Evolutionary conservation across 2,329 filamentous ascomycete species (phyloP).

Genomic region (Huntiella abstrusa): DNA sequence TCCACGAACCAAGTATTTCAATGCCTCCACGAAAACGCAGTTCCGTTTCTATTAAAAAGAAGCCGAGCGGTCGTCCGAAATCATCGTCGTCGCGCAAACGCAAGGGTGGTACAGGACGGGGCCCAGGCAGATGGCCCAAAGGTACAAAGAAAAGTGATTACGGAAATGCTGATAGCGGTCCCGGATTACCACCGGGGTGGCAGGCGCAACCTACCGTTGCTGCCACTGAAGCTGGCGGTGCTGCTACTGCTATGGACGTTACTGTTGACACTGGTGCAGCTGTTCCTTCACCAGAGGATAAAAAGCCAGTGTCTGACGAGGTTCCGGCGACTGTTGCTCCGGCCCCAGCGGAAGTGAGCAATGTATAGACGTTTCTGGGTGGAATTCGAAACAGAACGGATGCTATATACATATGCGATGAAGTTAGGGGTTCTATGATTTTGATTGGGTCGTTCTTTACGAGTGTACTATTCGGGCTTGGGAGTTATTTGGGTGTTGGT

Average conservation of each 20-base stretch:
- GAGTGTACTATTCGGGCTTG: background rate
- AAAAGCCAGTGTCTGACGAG: background rate
- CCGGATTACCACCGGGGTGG: slow-evolving; percentile 43
- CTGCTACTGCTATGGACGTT: background rate
- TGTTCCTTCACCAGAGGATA: too few relatives aligned
- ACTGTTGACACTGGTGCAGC: background rate
- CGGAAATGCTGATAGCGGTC: slow-evolving; percentile 45
- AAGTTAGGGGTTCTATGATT: too few relatives aligned
- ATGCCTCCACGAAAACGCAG: slow-evolving; percentile 18
- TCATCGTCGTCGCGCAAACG: slow-evolving; percentile 7
- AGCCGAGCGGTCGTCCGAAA: slow-evolving; percentile 16
- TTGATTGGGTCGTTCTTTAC: background rate
- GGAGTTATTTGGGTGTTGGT: background rate
- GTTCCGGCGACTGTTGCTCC: background rate
- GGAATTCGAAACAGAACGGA: too few relatives aligned
- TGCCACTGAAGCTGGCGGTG: too few relatives aligned
- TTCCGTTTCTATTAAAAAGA: slow-evolving; percentile 16
- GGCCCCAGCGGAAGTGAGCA: background rate
- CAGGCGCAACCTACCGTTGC: background rate
- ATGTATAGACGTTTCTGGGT: background rate
- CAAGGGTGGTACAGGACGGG: slow-evolving; percentile 40
- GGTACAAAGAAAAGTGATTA: slow-evolving; percentile 51
- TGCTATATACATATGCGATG: too few relatives aligned
- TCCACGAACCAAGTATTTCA: slow-evolving; percentile 17
- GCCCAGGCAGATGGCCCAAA: slow-evolving; percentile 47